These are phyloP conservation scores for Madurella mycetomatis DNA, from an alignment of 2,329 filamentous ascomycete genomes.

Conservation along the genomic window DNA sequence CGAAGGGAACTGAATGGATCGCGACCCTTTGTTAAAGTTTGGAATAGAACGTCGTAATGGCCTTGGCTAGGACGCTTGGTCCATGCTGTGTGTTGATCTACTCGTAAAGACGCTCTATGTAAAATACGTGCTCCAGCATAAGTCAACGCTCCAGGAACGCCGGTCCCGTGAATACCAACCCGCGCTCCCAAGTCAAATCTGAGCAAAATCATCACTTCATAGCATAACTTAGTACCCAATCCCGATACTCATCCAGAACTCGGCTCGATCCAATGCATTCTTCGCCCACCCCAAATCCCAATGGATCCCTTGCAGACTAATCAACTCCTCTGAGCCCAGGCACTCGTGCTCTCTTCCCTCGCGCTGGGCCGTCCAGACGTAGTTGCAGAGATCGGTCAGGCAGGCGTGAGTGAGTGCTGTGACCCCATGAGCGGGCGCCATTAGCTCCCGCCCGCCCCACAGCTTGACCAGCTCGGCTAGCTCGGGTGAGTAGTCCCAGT, in stretches of 20 bases:
- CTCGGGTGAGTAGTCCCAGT: slow-evolving; percentile 17
- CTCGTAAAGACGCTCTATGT: no score
- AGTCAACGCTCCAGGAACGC: no score
- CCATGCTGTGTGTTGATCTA: no score
- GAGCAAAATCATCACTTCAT: neutral
- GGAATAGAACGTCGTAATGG: no score
- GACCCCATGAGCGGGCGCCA: slow-evolving; percentile 6
- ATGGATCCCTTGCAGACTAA: slow-evolving; percentile 16
- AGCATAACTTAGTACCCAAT: neutral
- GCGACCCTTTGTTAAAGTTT: no score
- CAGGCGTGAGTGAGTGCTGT: slow-evolving; percentile 22
- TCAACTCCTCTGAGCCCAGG: slow-evolving; percentile 17
- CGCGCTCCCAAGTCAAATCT: no score
- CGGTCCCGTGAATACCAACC: no score
- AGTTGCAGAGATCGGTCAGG: slow-evolving; percentile 16
- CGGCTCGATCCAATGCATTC: slow-evolving; percentile 10
- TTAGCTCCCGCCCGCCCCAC: slow-evolving; percentile 13
- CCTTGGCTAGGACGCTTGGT: no score
- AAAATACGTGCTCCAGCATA: no score
- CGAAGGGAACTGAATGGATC: no score
- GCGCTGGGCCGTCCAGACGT: slow-evolving; percentile 21
- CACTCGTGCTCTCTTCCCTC: slow-evolving; percentile 17
- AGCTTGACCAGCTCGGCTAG: slow-evolving; percentile 16
- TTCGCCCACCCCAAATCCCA: slow-evolving; percentile 22
- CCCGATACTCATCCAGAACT: slow-evolving; percentile 6